Evolutionary conservation across 441 rosid genomes (phyloP), one percentile per base, ranked within the genome.

Genomic region (Flueggea neowawraea): DNA sequence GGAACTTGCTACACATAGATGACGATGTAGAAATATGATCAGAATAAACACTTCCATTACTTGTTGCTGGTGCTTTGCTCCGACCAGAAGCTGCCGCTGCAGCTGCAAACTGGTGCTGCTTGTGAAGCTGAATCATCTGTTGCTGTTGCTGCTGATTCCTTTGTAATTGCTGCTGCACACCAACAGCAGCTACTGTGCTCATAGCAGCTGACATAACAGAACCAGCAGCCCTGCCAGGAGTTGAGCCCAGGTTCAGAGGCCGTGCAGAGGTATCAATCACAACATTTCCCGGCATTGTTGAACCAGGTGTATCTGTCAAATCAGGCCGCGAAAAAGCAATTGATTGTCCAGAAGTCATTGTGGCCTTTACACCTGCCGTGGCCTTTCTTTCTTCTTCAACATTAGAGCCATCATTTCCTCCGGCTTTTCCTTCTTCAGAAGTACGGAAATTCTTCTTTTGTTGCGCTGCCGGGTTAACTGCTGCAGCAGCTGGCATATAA

Each of bases 301-400:
- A 84, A 64, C 70, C 83, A 32, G 90, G 69, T 53, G 90, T 28
- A 59, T 86, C 91, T 10, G 80, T 71, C 51, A 82, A 62, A 71
- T 91, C 96, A 1, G 82, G 80, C 78, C 91, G 75, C 5, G 92
- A 80, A 78, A 95, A 91, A 55, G 89, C 94, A 85, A 91, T 87
- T 13, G 87, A 86, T 66, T 91, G 99, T 54, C 88, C 96, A 28
- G 70, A 63, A 60, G 63, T 60, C n/a, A 61, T 60, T 10, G 78
- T 68, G 33, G 70, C 69, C 69, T 84, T 91, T 61, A 84, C 92
- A 56, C 84, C 96, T 2, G 74, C 56, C 67, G 73, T 51, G 10
- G 78, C 55, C 76, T 88, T 91, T 69, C 89, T 89, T 28, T 85
- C 97, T 60, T 87, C 97, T 47, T 91, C 98, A 16, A 60, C 49